Base-by-base conservation (phyloP, 169 alveolate species). In the Plasmodium berghei region DNA sequence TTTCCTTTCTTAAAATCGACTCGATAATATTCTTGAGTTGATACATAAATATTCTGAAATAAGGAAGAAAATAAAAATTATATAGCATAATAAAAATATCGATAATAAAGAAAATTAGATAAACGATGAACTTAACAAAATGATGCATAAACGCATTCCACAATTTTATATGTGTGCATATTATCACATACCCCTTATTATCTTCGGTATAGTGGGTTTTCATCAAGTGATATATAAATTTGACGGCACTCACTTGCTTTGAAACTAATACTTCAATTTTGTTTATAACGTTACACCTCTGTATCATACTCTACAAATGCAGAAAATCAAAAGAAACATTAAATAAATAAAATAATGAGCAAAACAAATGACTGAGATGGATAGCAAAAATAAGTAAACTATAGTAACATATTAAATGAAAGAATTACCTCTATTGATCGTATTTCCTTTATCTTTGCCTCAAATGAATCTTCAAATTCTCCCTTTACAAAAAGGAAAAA, bases 401-500 rank as follows among this genome's bases (percentile, higher is more conserved):
- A 20, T 10, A 62, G 42, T 9, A 45, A 45, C 22, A 18, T 24
- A 24, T 5, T 73, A 45, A 28, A 16, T 55, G 56, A 59, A 22
- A 16, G 46, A 0, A 3, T 24, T 83, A 83, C 90, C 73, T 83
- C 90, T 34, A 83, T 42, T 10, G 90, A 83, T 16, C 90, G 80
- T 46, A 83, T 83, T 67, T 83, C 90, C 90, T 83, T 83, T 10
- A 83, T 54, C 26, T 67, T 83, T 67, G 80, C 58, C 18, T 77
- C 64, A 59, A 63, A 77, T 14, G 90, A 42, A 40, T 86, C 87
- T 14, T 8, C 28, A 73, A 46, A 72, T 28, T 73, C 59, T 10
- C 91, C 91, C 18, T 72, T 72, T 72, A 72, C 46, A 73, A 63
- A 72, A 52, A 69, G 85, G 34, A 87, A 69, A 87, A 87, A 63